Evolutionary conservation across 2,329 filamentous ascomycete species (phyloP), one percentile per base, ranked within the genome.

Genomic region (Rhynchosporium graminicola): DNA sequence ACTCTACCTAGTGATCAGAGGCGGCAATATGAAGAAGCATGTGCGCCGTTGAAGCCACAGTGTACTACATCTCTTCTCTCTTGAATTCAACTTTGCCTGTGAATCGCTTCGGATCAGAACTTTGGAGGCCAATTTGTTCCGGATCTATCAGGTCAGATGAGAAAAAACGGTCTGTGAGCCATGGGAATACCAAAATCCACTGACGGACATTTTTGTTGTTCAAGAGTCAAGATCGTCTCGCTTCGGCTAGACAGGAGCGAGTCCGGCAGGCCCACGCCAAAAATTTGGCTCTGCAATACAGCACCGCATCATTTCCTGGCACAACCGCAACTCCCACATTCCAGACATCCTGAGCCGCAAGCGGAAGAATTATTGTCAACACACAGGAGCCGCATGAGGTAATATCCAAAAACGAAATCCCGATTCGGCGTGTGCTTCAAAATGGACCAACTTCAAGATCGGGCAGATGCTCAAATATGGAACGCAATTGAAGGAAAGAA

Each of bases 401-500:
- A 12, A 36, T 20, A 33, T 50, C 55, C 12, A 8, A 33, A 20
- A 31, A 20, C 28, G 13, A 51, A 13, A 42, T n/a, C 26, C 13
- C 13, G 38, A 9, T 33, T 31, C 20, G 12, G n/a, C 57, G 31
- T 38, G 29, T 40, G n/a, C 40, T 47, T 29, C 58, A 63, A 59
- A 29, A 73, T 72, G 69, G 67, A 67, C 29, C 68, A 70, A 52
- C 63, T 69, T 42, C 67, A 65, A 59, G 71, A 73, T 54, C 68
- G 69, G 40, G 69, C 70, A 55, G 71, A 75, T 63, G 65, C 63
- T 26, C 69, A 69, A 8, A 75, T 75, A 45, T 74, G 71, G 69
- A 72, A 70, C 52, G 71, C 73, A 13, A 72, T 75, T 48, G 72
- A 74, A 46, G 68, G 67, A n/a, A 69, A 67, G 38, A 73, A 74